Evolutionary conservation across 495 filamentous ascomycete genomes (phyloP).

Genomic region (Talaromyces thailandensis): DNA sequence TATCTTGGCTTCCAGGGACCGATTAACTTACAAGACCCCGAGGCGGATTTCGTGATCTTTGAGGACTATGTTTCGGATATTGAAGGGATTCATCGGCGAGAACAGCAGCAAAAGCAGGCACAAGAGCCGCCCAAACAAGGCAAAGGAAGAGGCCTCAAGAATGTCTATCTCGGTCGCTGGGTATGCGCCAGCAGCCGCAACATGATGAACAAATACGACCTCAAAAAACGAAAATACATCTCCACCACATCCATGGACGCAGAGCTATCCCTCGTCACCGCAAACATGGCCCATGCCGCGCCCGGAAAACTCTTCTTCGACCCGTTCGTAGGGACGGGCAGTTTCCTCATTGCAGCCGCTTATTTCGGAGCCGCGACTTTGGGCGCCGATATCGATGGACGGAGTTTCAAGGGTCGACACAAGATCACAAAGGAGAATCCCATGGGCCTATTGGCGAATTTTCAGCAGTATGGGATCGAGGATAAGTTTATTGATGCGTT

Average conservation of each 20-base stretch:
- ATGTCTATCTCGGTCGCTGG: conserved; percentile 62
- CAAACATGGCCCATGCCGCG: conserved; percentile 76
- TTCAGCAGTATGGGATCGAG: conserved; percentile 68
- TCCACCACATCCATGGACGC: conserved; percentile 96
- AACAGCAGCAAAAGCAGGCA: neutral
- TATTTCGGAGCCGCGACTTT: conserved; percentile 77
- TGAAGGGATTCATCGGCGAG: conserved; percentile 5
- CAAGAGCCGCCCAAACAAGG: conserved; percentile 6
- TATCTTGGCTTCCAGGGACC: conserved; percentile 71
- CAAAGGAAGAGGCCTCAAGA: conserved; percentile 30
- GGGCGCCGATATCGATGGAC: conserved; percentile 88
- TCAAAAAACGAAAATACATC: conserved; percentile 91
- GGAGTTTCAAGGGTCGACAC: conserved; percentile 66
- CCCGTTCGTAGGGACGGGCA: conserved; percentile 90
- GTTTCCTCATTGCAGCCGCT: conserved; percentile 76
- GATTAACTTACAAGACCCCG: conserved; percentile 62
- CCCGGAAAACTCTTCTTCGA: conserved; percentile 84
- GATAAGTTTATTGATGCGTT: conserved; percentile 63
- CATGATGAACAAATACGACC: conserved; percentile 64
- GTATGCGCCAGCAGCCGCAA: conserved; percentile 55
- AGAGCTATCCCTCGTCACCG: conserved; percentile 82
- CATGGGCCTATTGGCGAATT: conserved; percentile 61
- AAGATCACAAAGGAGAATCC: conserved; percentile 32
- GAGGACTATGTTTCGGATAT: conserved; percentile 61
- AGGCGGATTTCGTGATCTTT: conserved; percentile 66